Base-by-base conservation (phyloP, 176 grass and related monocot species). In the Stipa capillata region DNA sequence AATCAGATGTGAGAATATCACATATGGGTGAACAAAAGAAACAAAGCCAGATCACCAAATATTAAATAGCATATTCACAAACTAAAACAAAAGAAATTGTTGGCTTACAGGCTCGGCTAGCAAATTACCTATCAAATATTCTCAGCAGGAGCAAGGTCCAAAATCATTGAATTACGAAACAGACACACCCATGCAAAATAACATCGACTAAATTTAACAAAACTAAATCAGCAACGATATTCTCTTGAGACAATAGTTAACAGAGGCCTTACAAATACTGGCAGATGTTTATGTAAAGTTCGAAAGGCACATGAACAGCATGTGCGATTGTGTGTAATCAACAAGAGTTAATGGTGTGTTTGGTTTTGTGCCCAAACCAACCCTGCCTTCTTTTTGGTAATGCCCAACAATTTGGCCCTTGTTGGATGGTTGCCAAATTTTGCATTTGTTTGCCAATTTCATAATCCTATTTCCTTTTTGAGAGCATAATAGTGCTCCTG, bases 61-160 rank as follows among this genome's bases (percentile, higher is more conserved):
- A 32, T 41, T 57, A 21, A 60, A 76, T n/a, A 48, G 52, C 23
- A 75, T 57, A 74, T 51, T 27, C 12, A 32, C 67, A 74, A 41
- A 32, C 36, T 15, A 32, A 43, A 43, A 65, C 2, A 43, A 69
- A 41, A 62, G 0, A 85, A 52, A 36, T 0, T 27, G 10, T 35
- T 79, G 29, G 44, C 9, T 32, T 1, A 36, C 16, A 76, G 9
- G 29, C 43, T 51, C 18, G n/a, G n/a, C 5, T 50, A 42, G 42
- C 24, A 74, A n/a, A 74, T 42, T 39, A 24, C 5, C 7, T 68
- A 53, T 51, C 61, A 28, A 74, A 80, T 79, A 84, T 60, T 79
- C 34, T 74, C 32, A 66, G 15, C 16, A n/a, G 7, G 52, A 71
- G 57, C 47, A 65, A 73, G 37, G 31, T 35, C 16, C 37, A 82